Evolutionary conservation across 495 filamentous ascomycete species (phyloP), one percentile per base, ranked within the genome.

Genomic region (Cenococcum geophilum): DNA sequence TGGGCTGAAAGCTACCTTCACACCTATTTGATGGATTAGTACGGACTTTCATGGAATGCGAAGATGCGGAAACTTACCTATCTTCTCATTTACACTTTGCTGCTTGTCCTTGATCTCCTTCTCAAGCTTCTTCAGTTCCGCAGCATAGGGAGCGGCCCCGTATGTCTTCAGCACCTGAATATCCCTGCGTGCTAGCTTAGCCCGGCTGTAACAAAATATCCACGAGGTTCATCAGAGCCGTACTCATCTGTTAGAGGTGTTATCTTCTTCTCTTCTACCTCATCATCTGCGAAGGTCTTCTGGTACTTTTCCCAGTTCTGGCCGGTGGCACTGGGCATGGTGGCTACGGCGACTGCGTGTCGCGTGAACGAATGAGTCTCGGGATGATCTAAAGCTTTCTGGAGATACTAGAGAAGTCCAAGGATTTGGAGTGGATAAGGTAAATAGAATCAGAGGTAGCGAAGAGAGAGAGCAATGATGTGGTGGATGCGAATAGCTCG

Each of bases 121-220:
- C 74, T 97, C 95, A 59, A 97, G 86, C 77, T 90, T 91, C 83
- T 95, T 96, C 66, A 98, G 76, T 58, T 87, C 86, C 25, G 89
- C 86, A 52, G 88, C 91, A 73, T 98, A 98, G 18, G 93, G 95
- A 45, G 93, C 93, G 32, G 93, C 92, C 68, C 95, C 95, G 78
- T 98, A 98, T 60, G 92, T 97, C 79, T 97, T 97, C 55, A 98
- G 88, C 68, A 98, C 93, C 80, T 95, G 89, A 70, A 98, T 97
- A 77, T 98, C 93, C 76, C 92, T 97, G 54, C 52, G 71, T 59
- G 64, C 50, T 54, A 35, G 20, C 21, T 70, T 57, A 66, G 56
- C 62, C 32, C 23, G 5, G 20, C 20, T 22, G 51, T 45, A 43
- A 6, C 11, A 21, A 61, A 40, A 10, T 55, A 57, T n/a, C 34